Evolutionary conservation across 345 rosid genomes (phyloP), one percentile per base, ranked within the genome.

Genomic region (Ricinus communis): DNA sequence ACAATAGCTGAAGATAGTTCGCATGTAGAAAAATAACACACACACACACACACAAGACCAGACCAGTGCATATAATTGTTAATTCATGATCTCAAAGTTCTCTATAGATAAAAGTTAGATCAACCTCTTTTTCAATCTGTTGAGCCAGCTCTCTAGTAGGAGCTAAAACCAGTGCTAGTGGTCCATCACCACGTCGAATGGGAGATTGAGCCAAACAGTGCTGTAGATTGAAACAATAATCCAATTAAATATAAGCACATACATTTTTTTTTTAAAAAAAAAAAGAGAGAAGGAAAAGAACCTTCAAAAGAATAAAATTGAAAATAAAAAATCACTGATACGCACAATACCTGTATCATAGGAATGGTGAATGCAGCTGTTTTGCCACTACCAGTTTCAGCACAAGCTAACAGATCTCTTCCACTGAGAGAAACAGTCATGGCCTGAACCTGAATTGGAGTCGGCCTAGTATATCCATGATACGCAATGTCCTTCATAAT

Each of bases 311-410:
- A 10, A 40, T 22, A 24, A 49, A 31, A 31, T n/a, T n/a, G n/a
- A n/a, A n/a, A n/a, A n/a, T n/a, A n/a, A n/a, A n/a, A n/a, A n/a
- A n/a, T n/a, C n/a, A n/a, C n/a, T n/a, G n/a, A n/a, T n/a, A n/a
- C n/a, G 33, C 8, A 6, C 11, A 43, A 21, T 8, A 82, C 82
- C 82, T 82, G 81, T 69, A 82, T 70, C 80, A 82, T 82, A 1
- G 85, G 85, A 46, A 82, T 76, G 60, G 77, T 27, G 55, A 79
- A 82, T 41, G 85, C 85, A 47, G 81, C 83, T 14, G 85, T 82
- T 67, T 82, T 82, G 25, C 85, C 85, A 55, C 79, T 79, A n/a
- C 85, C 83, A 25, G 85, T 82, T 74, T 79, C 79, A 51, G 85
- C 85, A 16, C 82, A 76, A 28, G 77, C 85, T 54, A 82, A 47